Evolutionary conservation across 139 green algal genomes (phyloP).

Genomic region (Pleodorina starrii): DNA sequence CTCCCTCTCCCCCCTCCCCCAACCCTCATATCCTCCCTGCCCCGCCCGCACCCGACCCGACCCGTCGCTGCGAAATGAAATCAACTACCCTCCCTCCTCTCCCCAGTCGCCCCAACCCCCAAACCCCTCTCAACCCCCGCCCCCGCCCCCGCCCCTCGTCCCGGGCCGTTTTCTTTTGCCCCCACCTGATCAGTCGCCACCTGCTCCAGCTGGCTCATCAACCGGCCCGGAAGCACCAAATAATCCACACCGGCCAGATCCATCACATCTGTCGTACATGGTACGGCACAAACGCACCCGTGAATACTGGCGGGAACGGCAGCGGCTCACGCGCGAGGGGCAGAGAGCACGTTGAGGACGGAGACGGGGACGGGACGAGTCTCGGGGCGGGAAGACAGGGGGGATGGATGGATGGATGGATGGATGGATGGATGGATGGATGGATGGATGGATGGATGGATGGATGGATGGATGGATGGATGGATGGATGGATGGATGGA

Average conservation of each 20-base stretch:
- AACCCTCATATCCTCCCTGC: neutral
- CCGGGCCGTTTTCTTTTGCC: neutral
- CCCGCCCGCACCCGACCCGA: too few relatives aligned
- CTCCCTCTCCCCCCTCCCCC: neutral
- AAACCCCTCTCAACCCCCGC: neutral
- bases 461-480: neutral
- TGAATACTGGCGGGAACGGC: too few relatives aligned
- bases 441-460: neutral
- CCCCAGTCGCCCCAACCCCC: neutral
- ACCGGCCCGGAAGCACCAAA: conserved; percentile 72
- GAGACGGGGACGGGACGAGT: too few relatives aligned
- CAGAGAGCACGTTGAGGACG: too few relatives aligned
- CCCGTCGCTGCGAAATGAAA: too few relatives aligned
- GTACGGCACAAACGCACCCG: conserved; percentile 6
- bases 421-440: neutral
- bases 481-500: neutral
- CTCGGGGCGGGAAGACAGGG: too few relatives aligned
- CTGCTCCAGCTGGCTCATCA: conserved; percentile 68
- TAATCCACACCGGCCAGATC: conserved; percentile 85
- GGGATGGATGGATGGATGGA: too few relatives aligned
- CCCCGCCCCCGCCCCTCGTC: neutral
- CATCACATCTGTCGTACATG: conserved; percentile 73
- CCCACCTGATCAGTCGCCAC: conserved; percentile 60
- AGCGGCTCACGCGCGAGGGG: too few relatives aligned
- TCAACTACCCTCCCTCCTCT: too few relatives aligned